phyloP scores from a whole-genome alignment of 2,329 filamentous ascomycete genomes.

The Ceratocystis papillata region DNA sequence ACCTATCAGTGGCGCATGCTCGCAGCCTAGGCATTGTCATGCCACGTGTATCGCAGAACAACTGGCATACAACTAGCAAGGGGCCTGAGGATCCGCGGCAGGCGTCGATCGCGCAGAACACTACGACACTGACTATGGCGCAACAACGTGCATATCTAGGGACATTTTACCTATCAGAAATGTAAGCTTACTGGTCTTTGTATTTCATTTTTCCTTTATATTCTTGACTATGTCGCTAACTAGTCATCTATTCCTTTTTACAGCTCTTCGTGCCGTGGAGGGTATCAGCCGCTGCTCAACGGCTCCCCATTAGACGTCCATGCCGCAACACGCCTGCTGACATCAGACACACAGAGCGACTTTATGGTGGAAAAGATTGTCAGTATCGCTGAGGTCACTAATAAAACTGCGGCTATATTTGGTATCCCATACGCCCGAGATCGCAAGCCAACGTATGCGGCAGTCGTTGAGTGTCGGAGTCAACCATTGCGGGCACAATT shows the following conservation, averaged over 20 bases:
- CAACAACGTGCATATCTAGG: slow-evolving; percentile 35
- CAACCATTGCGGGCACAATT: slow-evolving; percentile 20
- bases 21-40: slow-evolving; percentile 33
- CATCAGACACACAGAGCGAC: slow-evolving; percentile 20
- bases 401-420: slow-evolving; percentile 22
- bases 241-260: background rate
- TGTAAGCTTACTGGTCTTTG: slow-evolving; percentile 29
- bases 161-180: slow-evolving; percentile 34
- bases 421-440: slow-evolving; percentile 23
- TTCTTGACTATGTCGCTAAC: background rate
- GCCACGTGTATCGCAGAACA: slow-evolving; percentile 27
- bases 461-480: slow-evolving; percentile 19
- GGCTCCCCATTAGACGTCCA: slow-evolving; percentile 20
- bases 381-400: slow-evolving; percentile 22
- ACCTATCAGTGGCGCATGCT: slow-evolving; percentile 35
- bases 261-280: slow-evolving; percentile 22
- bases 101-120: slow-evolving; percentile 21
- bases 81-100: slow-evolving; percentile 23
- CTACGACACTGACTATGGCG: slow-evolving; percentile 27
- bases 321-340: slow-evolving; percentile 19
- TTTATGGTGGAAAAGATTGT: slow-evolving; percentile 24
- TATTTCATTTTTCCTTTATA: background rate
- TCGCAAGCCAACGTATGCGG: slow-evolving; percentile 22
- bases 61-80: slow-evolving; percentile 21
- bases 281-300: slow-evolving; percentile 22